phyloP scores from a whole-genome alignment of 805 yeast species.

The Saccharomycopsis fermentans region DNA sequence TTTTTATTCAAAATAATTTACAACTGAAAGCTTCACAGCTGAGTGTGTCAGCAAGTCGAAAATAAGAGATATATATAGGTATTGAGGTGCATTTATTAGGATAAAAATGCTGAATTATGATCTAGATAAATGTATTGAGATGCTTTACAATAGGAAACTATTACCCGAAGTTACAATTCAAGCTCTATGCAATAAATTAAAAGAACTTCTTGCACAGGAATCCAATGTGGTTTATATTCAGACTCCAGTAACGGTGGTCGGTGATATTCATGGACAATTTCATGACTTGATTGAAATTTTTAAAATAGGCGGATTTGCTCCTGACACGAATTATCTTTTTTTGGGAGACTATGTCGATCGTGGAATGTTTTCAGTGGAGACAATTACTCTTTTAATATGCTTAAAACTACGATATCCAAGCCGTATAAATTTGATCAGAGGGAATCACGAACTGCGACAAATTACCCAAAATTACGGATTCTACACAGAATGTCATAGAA shows the following conservation, averaged over 20 bases:
- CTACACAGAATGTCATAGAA: constrained; percentile 85
- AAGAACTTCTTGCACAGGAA: constrained; percentile 67
- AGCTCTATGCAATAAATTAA: constrained; percentile 70
- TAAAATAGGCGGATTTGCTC: constrained; percentile 86
- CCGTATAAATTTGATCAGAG: constrained; percentile 74
- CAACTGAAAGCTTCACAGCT: neutral
- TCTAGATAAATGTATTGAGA: constrained; percentile 62
- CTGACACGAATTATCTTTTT: constrained; percentile 86
- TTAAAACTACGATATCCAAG: constrained; percentile 82
- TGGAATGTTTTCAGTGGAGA: constrained; percentile 88
- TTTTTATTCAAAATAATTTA: neutral
- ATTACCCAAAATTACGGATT: constrained; percentile 97
- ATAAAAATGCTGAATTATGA: constrained; percentile 27
- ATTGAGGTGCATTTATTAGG: neutral
- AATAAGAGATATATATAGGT: too few species aligned
- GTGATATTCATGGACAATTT: constrained; percentile 96
- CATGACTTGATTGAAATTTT: constrained; percentile 90
- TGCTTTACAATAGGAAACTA: constrained; percentile 50
- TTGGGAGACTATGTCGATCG: constrained; percentile 95
- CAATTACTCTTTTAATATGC: constrained; percentile 73
- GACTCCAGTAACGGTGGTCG: constrained; percentile 91
- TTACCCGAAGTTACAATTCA: constrained; percentile 62
- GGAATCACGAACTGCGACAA: constrained; percentile 94
- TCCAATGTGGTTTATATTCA: constrained; percentile 78
- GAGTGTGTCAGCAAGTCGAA: neutral